Evolutionary conservation across 2,329 filamentous ascomycete species (phyloP).

Genomic region (Sporothrix brasiliensis): DNA sequence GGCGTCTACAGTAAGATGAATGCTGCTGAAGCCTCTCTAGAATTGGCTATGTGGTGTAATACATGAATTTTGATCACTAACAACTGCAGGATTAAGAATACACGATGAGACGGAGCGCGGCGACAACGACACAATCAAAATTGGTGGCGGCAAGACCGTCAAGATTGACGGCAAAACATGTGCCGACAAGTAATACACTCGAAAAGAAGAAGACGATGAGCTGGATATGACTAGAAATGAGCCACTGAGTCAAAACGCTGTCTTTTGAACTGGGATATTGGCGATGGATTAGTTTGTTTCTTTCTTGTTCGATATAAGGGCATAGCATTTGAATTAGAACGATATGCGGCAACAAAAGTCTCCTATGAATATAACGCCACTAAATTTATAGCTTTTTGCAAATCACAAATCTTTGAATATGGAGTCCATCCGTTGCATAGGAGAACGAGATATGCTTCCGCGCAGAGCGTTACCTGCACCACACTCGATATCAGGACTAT

Average conservation of each 20-base stretch:
- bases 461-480: too few relatives aligned
- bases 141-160: slow-evolving; percentile 48
- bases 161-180: slow-evolving; percentile 44
- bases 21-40: too few relatives aligned
- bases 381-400: too few relatives aligned
- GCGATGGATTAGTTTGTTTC: background rate
- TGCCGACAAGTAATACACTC: slow-evolving; percentile 36
- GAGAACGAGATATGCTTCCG: background rate
- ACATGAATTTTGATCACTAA: background rate
- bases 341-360: background rate
- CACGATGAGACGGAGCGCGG: slow-evolving; percentile 89
- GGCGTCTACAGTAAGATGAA: slow-evolving; percentile 60
- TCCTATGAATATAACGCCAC: background rate
- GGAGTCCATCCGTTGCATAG: too few relatives aligned
- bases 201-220: background rate
- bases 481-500: too few relatives aligned
- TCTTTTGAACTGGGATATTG: background rate
- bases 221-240: background rate
- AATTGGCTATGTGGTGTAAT: too few relatives aligned
- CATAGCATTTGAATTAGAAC: slow-evolving; percentile 10
- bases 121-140: slow-evolving; percentile 88
- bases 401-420: too few relatives aligned
- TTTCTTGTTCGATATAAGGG: slow-evolving; percentile 14
- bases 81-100: slow-evolving; percentile 72
- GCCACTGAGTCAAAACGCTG: background rate